Conservation (phyloP, 2,329 filamentous ascomycete species). For the Cladophialophora exuberans region DNA sequence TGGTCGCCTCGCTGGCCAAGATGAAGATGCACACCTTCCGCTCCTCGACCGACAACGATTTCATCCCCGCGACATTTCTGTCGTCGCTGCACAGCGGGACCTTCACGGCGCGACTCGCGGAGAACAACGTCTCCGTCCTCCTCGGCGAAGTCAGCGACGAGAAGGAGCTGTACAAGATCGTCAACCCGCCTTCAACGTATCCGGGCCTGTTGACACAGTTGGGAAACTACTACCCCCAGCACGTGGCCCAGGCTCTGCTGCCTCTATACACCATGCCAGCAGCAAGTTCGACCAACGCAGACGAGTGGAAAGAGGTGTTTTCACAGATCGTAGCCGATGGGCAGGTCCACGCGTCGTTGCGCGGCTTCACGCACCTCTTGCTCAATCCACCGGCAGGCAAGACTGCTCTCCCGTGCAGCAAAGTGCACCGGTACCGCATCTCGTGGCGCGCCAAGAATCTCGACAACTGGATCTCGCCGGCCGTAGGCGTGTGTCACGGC, state of each 20-base stretch:
- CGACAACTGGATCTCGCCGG: slow-evolving; percentile 29
- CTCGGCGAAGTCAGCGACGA: slow-evolving; percentile 52
- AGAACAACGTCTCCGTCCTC: slow-evolving; percentile 41
- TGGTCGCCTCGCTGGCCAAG: slow-evolving; percentile 42
- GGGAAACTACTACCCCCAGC: slow-evolving; percentile 49
- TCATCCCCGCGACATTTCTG: slow-evolving; percentile 45
- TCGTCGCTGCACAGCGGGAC: slow-evolving; percentile 42
- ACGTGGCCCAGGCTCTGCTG: slow-evolving; percentile 42
- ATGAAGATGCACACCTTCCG: slow-evolving; percentile 53
- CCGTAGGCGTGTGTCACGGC: slow-evolving; percentile 32
- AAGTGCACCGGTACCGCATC: slow-evolving; percentile 32
- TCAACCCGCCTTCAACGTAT: slow-evolving; percentile 44
- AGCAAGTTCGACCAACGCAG: slow-evolving; percentile 33
- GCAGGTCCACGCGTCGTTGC: slow-evolving; percentile 44
- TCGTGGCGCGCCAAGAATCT: slow-evolving; percentile 32
- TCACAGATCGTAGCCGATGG: slow-evolving; percentile 48
- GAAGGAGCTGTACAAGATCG: slow-evolving; percentile 47
- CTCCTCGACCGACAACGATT: slow-evolving; percentile 48
- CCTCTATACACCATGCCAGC: slow-evolving; percentile 39
- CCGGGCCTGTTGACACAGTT: slow-evolving; percentile 44
- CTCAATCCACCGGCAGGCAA: slow-evolving; percentile 21
- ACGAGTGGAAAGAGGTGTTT: slow-evolving; percentile 41
- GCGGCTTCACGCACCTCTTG: slow-evolving; percentile 39
- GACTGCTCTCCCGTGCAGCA: slow-evolving; percentile 12
- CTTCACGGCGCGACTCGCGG: slow-evolving; percentile 45